These are phyloP conservation scores for California macrophylla DNA, from an alignment of 441 rosid genomes.

Conservation along the genomic window DNA sequence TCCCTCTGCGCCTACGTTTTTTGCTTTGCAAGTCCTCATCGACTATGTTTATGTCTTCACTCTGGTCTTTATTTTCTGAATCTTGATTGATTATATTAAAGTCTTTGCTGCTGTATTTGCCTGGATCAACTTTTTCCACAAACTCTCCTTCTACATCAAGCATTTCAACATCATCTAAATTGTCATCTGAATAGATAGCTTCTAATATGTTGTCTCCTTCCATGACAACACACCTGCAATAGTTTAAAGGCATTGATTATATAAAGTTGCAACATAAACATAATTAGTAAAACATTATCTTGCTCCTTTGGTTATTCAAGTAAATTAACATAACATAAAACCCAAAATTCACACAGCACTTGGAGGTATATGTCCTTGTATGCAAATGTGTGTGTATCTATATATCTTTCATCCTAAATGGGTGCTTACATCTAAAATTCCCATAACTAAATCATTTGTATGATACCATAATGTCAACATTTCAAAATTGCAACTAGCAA, in stretches of 20 bases:
- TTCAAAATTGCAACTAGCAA: too few species aligned
- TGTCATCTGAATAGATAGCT: conserved; percentile 43
- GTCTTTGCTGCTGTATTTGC: conserved; percentile 3
- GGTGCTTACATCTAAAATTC: too few species aligned
- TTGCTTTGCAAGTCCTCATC: conserved; percentile 27
- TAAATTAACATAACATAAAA: too few species aligned
- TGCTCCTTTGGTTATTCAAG: too few species aligned
- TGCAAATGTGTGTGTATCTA: too few species aligned
- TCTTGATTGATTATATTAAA: neutral
- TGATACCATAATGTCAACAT: too few species aligned
- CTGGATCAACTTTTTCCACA: conserved; percentile 27
- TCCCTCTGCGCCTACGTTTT: conserved; percentile 29
- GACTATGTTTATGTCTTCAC: conserved; percentile 19
- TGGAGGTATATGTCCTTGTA: too few species aligned
- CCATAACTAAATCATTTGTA: too few species aligned
- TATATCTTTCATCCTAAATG: too few species aligned
- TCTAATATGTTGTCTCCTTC: conserved; percentile 51
- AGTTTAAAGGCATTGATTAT: neutral
- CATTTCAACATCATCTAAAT: conserved; percentile 58
- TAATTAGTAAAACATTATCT: too few species aligned
- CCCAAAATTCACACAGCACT: too few species aligned
- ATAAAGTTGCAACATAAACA: too few species aligned
- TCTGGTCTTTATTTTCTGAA: neutral
- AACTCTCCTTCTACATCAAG: conserved; percentile 78
- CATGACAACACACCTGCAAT: conserved; percentile 24